A percentile compares a stretch with the other conserved stretches of the same genome.
Evolutionary conservation across 495 filamentous ascomycete species (phyloP).

Genomic region (Filosporella fistucella): DNA sequence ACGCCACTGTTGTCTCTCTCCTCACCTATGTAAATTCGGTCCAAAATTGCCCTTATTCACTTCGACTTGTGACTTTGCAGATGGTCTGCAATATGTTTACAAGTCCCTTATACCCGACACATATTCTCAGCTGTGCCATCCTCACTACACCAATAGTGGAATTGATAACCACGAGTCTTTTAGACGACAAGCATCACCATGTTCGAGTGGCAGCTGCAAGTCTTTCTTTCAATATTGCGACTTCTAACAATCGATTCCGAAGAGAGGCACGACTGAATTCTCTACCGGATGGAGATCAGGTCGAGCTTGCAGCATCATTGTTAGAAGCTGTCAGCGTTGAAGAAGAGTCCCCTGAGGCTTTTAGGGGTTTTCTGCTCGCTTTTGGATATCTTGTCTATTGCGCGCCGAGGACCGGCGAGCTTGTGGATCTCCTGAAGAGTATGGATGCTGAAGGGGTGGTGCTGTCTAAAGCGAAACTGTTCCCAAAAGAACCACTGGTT

Average conservation of each 20-base stretch:
- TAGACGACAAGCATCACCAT: conserved; percentile 46
- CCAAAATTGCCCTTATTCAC: conserved; percentile 62
- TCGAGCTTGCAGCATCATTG: conserved; percentile 72
- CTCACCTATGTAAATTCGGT: conserved; percentile 52
- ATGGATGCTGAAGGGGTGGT: conserved; percentile 65
- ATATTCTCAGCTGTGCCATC: conserved; percentile 32
- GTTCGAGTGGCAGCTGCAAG: conserved; percentile 73
- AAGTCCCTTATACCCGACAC: conserved; percentile 48
- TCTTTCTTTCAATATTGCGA: conserved; percentile 77
- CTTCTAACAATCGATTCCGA: conserved; percentile 62
- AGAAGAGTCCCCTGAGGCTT: conserved; percentile 60
- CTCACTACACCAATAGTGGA: conserved; percentile 36
- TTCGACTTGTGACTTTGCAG: conserved; percentile 74
- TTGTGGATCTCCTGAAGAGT: conserved; percentile 68
- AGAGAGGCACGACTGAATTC: conserved; percentile 51
- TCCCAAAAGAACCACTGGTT: conserved; percentile 52
- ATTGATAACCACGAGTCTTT: conserved; percentile 48
- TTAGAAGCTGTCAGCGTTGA: conserved; percentile 71
- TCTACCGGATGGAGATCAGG: conserved; percentile 62
- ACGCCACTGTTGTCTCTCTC: conserved; percentile 59
- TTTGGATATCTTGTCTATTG: conserved; percentile 72
- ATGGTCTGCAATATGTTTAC: conserved; percentile 60
- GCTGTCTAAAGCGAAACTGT: conserved; percentile 43
- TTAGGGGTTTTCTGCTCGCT: conserved; percentile 67
- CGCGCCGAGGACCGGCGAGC: conserved; percentile 59